Evolutionary conservation across 164 flowering plant genomes (phyloP).

Genomic region (Euptelea pleiosperma): DNA sequence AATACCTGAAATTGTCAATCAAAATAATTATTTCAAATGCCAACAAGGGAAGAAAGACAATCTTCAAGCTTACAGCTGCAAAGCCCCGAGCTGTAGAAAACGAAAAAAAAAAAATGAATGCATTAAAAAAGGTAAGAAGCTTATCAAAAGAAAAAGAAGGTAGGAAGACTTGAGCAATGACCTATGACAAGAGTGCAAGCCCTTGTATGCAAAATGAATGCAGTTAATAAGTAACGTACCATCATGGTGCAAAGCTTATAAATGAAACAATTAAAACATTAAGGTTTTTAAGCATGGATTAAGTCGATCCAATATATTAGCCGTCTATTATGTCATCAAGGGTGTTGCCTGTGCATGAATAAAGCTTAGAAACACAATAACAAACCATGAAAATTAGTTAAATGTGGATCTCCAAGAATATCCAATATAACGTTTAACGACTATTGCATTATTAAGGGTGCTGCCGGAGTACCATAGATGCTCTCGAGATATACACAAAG

Average conservation of each 20-base stretch:
- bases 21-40: constrained; percentile 68
- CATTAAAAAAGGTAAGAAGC: too few relatives aligned
- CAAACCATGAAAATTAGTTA: background rate
- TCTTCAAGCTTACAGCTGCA: constrained; percentile 74
- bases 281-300: background rate
- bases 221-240: background rate
- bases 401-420: background rate
- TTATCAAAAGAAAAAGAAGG: background rate
- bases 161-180: background rate
- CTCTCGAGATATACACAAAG: constrained; percentile 89
- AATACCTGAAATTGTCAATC: constrained; percentile 86
- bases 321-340: background rate
- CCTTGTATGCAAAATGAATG: background rate
- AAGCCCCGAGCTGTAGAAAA: constrained; percentile 29
- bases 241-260: background rate
- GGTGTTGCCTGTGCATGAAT: background rate
- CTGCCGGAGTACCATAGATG: constrained; percentile 47
- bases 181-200: too few relatives aligned
- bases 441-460: background rate
- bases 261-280: background rate
- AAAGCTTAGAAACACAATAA: background rate
- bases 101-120: too few relatives aligned
- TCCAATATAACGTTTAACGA: background rate
- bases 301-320: background rate
- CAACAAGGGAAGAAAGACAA: constrained; percentile 83